Percentiles rank a stretch among this genome's conserved stretches.
Evolutionary conservation across 2,329 filamentous ascomycete genomes (phyloP).

Genomic region (Penicillium sp.): DNA sequence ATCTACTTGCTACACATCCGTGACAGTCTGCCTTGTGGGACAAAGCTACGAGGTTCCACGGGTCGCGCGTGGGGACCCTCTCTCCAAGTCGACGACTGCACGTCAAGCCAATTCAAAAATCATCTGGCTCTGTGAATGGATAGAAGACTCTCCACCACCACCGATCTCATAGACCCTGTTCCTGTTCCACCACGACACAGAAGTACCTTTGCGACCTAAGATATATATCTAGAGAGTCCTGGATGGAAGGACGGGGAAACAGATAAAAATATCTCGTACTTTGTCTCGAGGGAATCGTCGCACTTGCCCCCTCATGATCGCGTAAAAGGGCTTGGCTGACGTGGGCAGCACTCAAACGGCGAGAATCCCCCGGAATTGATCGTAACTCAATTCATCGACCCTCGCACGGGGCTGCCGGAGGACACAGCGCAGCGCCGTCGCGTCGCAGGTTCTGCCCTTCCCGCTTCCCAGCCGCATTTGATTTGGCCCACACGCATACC

Average conservation of each 20-base stretch:
- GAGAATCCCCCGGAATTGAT: constrained; percentile 35
- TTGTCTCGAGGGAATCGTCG: neutral
- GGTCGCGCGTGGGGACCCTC: constrained; percentile 18
- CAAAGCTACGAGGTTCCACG: constrained; percentile 8
- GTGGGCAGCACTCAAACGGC: constrained; percentile 21
- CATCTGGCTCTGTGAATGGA: neutral
- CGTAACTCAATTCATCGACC: constrained; percentile 9
- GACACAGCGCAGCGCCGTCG: constrained; percentile 21
- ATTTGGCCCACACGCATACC: constrained; percentile 2
- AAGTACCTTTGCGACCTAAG: neutral
- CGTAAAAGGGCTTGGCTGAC: constrained; percentile 27
- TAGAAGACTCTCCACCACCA: neutral
- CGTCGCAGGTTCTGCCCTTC: neutral
- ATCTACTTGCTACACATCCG: constrained; percentile 6
- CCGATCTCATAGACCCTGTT: neutral
- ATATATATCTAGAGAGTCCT: neutral
- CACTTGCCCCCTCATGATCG: neutral
- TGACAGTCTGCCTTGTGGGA: constrained; percentile 3
- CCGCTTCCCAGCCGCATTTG: neutral
- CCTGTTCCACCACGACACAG: neutral
- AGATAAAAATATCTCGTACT: neutral
- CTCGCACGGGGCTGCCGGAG: constrained; percentile 25
- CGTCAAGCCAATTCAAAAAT: neutral
- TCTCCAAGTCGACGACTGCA: constrained; percentile 12
- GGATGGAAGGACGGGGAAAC: too few species aligned